Evolutionary conservation across 805 yeast species (phyloP).

Genomic region (Suhomyces tanzawaensis): DNA sequence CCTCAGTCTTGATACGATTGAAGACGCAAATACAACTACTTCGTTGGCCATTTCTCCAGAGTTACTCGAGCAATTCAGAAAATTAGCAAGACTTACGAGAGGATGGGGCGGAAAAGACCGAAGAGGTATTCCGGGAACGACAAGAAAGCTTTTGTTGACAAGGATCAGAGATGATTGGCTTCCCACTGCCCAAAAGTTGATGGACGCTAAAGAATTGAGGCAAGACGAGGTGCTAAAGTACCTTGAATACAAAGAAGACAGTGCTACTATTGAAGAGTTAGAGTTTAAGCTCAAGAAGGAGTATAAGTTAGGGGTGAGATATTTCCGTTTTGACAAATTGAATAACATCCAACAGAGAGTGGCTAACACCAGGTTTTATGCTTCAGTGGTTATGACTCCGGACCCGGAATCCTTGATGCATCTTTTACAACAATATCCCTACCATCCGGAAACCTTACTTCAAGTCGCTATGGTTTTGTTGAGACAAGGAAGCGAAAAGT

Average conservation of each 20-base stretch:
- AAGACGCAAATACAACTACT: conserved; percentile 75
- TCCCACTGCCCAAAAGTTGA: conserved; percentile 62
- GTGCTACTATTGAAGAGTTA: conserved; percentile 24
- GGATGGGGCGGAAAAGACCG: conserved; percentile 87
- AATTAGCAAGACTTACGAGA: conserved; percentile 54
- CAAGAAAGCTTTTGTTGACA: conserved; percentile 63
- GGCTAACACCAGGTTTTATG: conserved; percentile 52
- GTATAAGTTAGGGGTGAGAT: conserved; percentile 45
- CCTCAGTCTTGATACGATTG: conserved; percentile 61
- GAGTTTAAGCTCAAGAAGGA: conserved; percentile 32
- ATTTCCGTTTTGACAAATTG: conserved; percentile 53
- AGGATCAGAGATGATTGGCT: conserved; percentile 79
- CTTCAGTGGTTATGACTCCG: conserved; percentile 68
- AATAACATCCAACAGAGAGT: conserved; percentile 27
- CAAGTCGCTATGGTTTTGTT: conserved; percentile 73
- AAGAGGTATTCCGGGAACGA: conserved; percentile 69
- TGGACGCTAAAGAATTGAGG: conserved; percentile 56
- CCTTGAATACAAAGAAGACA: conserved; percentile 35
- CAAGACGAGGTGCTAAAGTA: conserved; percentile 35
- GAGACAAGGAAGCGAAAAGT: conserved; percentile 70
- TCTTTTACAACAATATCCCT: conserved; percentile 60
- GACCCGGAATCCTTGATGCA: conserved; percentile 72
- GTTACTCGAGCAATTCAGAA: conserved; percentile 59
- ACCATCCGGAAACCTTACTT: conserved; percentile 73
- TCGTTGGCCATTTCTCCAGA: conserved; percentile 70